These are phyloP conservation scores for Chaetomium fimeti DNA, from an alignment of 495 filamentous ascomycete genomes.

Conservation along the genomic window DNA sequence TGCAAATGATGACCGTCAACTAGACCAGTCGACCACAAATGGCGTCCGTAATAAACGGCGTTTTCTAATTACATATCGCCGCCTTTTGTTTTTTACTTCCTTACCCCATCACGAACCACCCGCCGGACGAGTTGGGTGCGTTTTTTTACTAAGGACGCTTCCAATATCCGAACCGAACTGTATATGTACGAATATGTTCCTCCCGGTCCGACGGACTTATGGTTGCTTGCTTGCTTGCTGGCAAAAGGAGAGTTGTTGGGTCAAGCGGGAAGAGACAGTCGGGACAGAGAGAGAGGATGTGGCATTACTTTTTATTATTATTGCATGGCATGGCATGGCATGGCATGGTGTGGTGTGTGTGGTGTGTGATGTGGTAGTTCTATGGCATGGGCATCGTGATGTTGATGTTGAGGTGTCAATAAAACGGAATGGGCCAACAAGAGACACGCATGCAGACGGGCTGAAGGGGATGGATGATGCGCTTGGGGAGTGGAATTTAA, in stretches of 20 bases:
- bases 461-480: no score
- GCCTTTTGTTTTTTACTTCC: not conserved
- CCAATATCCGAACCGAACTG: conserved; percentile 11
- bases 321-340: conserved; percentile 15
- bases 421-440: no score
- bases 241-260: not conserved
- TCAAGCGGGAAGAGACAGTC: not conserved
- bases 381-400: not conserved
- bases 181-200: conserved; percentile 25
- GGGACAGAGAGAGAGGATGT: not conserved
- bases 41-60: not conserved
- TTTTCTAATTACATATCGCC: not conserved
- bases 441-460: no score
- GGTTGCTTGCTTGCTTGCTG: conserved; percentile 3
- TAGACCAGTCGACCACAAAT: conserved; percentile 31
- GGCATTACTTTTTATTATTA: not conserved
- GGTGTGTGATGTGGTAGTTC: not conserved
- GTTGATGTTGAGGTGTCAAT: not conserved
- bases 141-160: not conserved
- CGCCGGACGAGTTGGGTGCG: not conserved
- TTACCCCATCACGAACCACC: not conserved
- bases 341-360: conserved; percentile 1
- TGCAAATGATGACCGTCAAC: conserved; percentile 69
- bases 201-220: not conserved
- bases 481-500: no score